A percentile compares a stretch with the other conserved stretches of the same genome.
Evolutionary conservation across 768 basidiomycete species (phyloP).

Genomic region (Amanita muscaria): DNA sequence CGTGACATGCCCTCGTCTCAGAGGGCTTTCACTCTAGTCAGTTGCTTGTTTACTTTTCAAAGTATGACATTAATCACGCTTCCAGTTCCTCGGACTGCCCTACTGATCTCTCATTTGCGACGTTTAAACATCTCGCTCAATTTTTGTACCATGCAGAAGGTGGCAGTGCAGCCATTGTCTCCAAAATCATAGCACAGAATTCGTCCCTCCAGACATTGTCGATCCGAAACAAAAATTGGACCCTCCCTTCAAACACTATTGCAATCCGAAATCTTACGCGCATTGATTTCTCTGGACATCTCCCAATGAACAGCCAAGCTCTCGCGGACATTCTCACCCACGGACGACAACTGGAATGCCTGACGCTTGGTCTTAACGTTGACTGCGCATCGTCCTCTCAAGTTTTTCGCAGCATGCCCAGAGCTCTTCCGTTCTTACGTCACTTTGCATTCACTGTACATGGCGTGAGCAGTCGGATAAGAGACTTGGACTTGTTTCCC

Average conservation of each 20-base stretch:
- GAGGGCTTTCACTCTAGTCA: slow-evolving; percentile 49
- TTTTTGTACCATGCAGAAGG: slow-evolving; percentile 45
- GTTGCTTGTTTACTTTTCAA: slow-evolving; percentile 8
- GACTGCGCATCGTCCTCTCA: slow-evolving; percentile 42
- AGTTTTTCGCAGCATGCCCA: slow-evolving; percentile 34
- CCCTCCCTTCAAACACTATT: slow-evolving; percentile 44
- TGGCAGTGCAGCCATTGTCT: slow-evolving; percentile 29
- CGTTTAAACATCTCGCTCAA: slow-evolving; percentile 48
- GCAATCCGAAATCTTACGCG: slow-evolving; percentile 56
- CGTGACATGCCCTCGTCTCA: slow-evolving; percentile 39
- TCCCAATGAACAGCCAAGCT: slow-evolving; percentile 39
- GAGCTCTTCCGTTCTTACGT: slow-evolving; percentile 50
- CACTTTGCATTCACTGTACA: slow-evolving; percentile 52
- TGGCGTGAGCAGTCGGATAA: slow-evolving; percentile 31
- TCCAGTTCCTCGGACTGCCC: slow-evolving; percentile 34
- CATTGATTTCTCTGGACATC: slow-evolving; percentile 51
- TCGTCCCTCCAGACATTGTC: slow-evolving; percentile 44
- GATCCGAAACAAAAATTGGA: slow-evolving; percentile 47
- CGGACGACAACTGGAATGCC: slow-evolving; percentile 55
- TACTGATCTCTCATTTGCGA: slow-evolving; percentile 37
- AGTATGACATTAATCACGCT: neutral
- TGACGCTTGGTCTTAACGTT: slow-evolving; percentile 46
- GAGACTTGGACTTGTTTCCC: slow-evolving; percentile 59
- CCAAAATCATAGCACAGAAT: slow-evolving; percentile 45
- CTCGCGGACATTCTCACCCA: slow-evolving; percentile 52